phyloP scores from a whole-genome alignment of 2,329 filamentous ascomycete species.

The Fusarium piperis region DNA sequence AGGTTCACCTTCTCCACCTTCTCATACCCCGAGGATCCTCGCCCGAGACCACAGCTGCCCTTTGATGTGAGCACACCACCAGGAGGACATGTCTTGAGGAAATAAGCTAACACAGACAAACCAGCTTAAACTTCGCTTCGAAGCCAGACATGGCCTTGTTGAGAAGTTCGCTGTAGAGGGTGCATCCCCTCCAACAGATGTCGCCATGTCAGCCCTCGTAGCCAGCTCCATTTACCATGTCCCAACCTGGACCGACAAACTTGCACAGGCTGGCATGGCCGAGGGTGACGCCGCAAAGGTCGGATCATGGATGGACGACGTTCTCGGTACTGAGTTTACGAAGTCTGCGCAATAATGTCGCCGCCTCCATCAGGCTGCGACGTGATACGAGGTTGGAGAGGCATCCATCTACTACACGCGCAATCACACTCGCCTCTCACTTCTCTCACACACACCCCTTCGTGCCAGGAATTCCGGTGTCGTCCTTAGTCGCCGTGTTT shows the following conservation, averaged over 20 bases:
- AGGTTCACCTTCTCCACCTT: constrained; percentile 78
- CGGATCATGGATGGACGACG: constrained; percentile 45
- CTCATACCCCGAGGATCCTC: constrained; percentile 66
- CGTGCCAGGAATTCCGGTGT: constrained; percentile 15
- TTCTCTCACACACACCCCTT: constrained; percentile 33
- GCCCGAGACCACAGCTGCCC: constrained; percentile 62
- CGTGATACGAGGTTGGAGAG: constrained; percentile 24
- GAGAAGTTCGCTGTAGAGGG: constrained; percentile 46
- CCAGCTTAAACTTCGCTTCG: constrained; percentile 49
- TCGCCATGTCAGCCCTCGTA: constrained; percentile 24
- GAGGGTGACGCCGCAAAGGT: constrained; percentile 33
- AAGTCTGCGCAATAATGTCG: constrained; percentile 28
- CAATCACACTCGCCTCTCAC: constrained; percentile 21
- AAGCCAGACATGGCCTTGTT: constrained; percentile 50
- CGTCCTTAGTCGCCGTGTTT: constrained; percentile 29
- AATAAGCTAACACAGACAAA: constrained; percentile 1
- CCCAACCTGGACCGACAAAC: constrained; percentile 38
- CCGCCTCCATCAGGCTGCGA: constrained; percentile 17
- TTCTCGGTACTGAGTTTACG: constrained; percentile 46
- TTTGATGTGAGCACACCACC: constrained; percentile 50
- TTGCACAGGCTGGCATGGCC: constrained; percentile 41
- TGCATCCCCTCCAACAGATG: constrained; percentile 6
- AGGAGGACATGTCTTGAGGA: neutral
- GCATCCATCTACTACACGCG: constrained; percentile 7
- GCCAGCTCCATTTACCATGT: constrained; percentile 38